Percentiles rank a stretch among this genome's conserved stretches.
Conservation (phyloP, 73 alveolate species). For the Paramecium tetraurelia region DNA sequence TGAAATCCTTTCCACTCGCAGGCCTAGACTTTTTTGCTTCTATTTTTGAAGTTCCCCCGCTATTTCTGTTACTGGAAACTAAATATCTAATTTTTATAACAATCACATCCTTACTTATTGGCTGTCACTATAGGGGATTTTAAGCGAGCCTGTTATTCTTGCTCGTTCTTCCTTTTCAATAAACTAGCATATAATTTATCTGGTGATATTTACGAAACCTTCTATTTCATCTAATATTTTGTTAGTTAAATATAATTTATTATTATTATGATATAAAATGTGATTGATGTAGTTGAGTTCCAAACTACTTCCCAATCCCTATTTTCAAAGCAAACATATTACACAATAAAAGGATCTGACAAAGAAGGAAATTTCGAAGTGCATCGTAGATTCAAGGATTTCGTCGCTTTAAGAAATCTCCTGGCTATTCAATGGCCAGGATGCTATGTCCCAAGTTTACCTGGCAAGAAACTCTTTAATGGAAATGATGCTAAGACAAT, state of each 20-base stretch:
- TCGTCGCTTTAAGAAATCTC: conserved; percentile 67
- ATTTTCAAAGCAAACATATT: conserved; percentile 58
- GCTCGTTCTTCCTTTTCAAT: not conserved
- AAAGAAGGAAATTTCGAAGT: conserved; percentile 75
- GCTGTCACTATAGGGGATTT: not conserved
- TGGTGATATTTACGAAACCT: conserved; percentile 28
- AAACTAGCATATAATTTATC: conserved; percentile 30
- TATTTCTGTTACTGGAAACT: conserved; percentile 12
- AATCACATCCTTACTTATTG: not conserved
- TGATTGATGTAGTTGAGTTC: not conserved
- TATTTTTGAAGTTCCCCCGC: not conserved
- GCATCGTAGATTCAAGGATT: conserved; percentile 80
- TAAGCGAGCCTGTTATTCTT: not conserved
- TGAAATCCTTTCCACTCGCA: conserved; percentile 21
- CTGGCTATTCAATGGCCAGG: conserved; percentile 79
- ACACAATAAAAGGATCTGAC: conserved; percentile 76
- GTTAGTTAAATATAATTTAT: not conserved
- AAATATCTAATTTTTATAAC: not conserved
- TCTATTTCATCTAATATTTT: not conserved
- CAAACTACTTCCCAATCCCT: not conserved
- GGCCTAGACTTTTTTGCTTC: conserved; percentile 32
- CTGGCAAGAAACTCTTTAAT: conserved; percentile 63
- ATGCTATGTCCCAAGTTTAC: conserved; percentile 82
- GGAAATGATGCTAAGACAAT: conserved; percentile 18
- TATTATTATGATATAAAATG: not conserved